phyloP scores from a whole-genome alignment of 768 basidiomycete species.

The Termitomyces eurrhizus region DNA sequence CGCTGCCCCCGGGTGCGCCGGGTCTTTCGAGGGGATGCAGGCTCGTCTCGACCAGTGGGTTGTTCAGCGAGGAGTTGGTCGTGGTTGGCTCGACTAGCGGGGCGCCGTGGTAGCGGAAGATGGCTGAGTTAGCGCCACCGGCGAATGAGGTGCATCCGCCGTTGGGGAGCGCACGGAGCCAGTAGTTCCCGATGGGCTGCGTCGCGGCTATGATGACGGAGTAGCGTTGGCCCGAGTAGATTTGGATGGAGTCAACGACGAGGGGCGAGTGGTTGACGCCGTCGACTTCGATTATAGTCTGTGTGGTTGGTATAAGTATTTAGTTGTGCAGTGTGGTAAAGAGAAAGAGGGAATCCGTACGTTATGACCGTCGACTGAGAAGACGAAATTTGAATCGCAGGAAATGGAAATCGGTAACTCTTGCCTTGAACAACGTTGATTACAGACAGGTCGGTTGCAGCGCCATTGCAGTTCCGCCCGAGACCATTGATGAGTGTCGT shows the following conservation, averaged over 20 bases:
- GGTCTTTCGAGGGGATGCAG: not conserved
- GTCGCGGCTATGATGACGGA: not conserved
- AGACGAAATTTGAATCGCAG: constrained; percentile 31
- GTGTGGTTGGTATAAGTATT: not conserved
- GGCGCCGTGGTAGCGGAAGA: constrained; percentile 1
- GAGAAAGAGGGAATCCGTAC: not conserved
- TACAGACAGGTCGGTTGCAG: constrained; percentile 26
- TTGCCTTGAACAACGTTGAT: constrained; percentile 28
- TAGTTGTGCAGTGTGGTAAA: too few species aligned
- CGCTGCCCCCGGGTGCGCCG: constrained; percentile 2
- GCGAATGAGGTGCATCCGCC: not conserved
- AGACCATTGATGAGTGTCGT: constrained; percentile 7
- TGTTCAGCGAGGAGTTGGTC: not conserved
- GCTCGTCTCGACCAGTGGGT: not conserved
- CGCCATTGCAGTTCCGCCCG: not conserved
- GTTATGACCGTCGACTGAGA: constrained; percentile 42
- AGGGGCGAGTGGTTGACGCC: constrained; percentile 1
- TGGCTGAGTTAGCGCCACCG: not conserved
- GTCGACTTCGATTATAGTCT: constrained; percentile 8
- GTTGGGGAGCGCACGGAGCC: not conserved
- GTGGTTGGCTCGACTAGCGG: not conserved
- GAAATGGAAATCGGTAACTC: constrained; percentile 32
- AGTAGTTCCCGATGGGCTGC: not conserved
- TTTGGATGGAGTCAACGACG: not conserved
- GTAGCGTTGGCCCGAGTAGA: constrained; percentile 1